phyloP scores from a whole-genome alignment of 345 rosid genomes.

The Orychophragmus violaceus region DNA sequence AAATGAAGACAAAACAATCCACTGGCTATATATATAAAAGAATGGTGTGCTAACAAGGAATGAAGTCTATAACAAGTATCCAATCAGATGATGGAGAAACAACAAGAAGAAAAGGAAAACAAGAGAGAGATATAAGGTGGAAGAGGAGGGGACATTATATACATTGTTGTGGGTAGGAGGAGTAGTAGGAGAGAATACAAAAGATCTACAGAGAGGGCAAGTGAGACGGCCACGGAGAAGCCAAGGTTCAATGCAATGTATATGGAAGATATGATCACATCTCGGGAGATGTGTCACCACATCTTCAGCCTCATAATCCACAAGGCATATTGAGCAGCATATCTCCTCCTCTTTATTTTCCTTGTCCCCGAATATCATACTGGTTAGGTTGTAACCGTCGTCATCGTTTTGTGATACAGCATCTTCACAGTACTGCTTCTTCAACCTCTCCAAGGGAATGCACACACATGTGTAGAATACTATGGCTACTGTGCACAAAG shows the following conservation, averaged over 20 bases:
- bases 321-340: constrained; percentile 65
- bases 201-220: constrained; percentile 74
- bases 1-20: neutral
- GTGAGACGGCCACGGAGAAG: constrained; percentile 48
- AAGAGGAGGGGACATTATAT: neutral
- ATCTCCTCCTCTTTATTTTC: constrained; percentile 18
- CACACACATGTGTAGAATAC: constrained; percentile 51
- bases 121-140: constrained; percentile 10
- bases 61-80: constrained; percentile 4
- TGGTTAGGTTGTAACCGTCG: constrained; percentile 22
- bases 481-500: constrained; percentile 41
- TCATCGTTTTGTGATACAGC: neutral
- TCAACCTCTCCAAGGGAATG: constrained; percentile 37
- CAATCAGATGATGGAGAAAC: constrained; percentile 26
- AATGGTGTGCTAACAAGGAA: constrained; percentile 14
- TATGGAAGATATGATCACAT: constrained; percentile 68
- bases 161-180: neutral
- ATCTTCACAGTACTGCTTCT: neutral
- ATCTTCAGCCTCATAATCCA: constrained; percentile 46
- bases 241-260: constrained; percentile 59
- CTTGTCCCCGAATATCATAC: constrained; percentile 35
- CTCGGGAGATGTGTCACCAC: constrained; percentile 43
- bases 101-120: constrained; percentile 15
- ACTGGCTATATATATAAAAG: neutral
- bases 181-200: constrained; percentile 29